Percentiles rank a stretch among this genome's conserved stretches.
These are phyloP conservation scores for Ganoderma multipileum DNA, from an alignment of 1,284 basidiomycete species.

Conservation along the genomic window DNA sequence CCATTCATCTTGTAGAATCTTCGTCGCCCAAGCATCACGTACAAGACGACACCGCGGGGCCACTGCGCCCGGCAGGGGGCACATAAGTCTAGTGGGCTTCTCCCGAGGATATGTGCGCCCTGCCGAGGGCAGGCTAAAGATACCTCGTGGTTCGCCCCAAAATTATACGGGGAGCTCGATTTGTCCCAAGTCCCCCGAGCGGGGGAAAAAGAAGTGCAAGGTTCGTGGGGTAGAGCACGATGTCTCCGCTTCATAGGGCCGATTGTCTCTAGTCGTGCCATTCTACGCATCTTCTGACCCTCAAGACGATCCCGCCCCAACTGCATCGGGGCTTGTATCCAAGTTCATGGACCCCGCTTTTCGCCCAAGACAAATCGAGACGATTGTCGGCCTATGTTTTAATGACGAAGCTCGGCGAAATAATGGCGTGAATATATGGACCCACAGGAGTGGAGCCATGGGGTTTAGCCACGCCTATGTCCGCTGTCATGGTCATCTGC, in stretches of 20 bases:
- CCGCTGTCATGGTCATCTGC: neutral
- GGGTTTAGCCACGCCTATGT: slow-evolving; percentile 2
- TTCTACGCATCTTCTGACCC: neutral
- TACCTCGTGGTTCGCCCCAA: slow-evolving; percentile 6
- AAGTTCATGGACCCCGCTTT: neutral
- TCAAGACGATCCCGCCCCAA: neutral
- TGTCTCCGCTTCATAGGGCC: neutral
- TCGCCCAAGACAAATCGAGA: neutral
- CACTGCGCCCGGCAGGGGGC: slow-evolving; percentile 1
- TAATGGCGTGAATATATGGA: neutral
- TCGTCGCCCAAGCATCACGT: neutral
- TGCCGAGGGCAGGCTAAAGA: slow-evolving; percentile 7
- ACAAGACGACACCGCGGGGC: neutral
- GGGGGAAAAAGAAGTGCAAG: neutral
- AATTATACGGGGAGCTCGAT: slow-evolving; percentile 2
- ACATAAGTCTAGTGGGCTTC: slow-evolving; percentile 1
- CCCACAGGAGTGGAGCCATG: neutral
- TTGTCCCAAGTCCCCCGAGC: neutral
- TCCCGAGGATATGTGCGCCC: neutral
- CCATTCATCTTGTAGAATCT: neutral
- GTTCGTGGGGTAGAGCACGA: neutral
- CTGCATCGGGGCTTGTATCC: neutral
- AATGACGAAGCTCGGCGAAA: neutral
- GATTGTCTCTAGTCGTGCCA: neutral
- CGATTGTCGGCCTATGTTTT: neutral